phyloP scores from a whole-genome alignment of 805 yeast species.

The Yarrowia sp. region DNA sequence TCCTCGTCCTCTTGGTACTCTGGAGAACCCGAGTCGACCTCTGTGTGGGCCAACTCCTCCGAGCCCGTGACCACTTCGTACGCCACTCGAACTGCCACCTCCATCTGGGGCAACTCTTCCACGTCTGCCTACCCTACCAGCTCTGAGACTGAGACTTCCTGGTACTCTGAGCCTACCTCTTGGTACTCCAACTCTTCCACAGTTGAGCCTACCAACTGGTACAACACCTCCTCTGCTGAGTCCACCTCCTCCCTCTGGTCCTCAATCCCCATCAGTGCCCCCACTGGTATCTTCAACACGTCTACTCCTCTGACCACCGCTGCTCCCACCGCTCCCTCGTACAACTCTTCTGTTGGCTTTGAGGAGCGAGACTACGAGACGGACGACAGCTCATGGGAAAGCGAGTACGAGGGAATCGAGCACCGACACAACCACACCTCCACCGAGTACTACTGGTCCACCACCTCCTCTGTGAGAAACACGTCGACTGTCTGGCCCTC shows the following conservation, averaged over 20 bases:
- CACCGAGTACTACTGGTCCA: conserved; percentile 5
- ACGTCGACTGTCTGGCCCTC: not conserved
- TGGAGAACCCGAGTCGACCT: conserved; percentile 11
- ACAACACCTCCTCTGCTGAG: not conserved
- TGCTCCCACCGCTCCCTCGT: conserved; percentile 12
- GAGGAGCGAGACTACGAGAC: conserved; percentile 29
- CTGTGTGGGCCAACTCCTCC: not conserved
- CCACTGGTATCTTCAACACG: conserved; percentile 20
- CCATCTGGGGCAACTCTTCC: conserved; percentile 11
- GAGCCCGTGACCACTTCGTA: not conserved
- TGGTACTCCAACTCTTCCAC: not conserved
- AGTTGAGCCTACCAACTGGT: not conserved
- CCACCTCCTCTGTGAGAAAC: not conserved
- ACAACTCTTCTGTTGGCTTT: not conserved
- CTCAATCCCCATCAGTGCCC: conserved; percentile 19
- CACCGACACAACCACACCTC: conserved; percentile 1
- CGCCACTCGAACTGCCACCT: not conserved
- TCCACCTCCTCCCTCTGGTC: conserved; percentile 7
- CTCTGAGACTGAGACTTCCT: not conserved
- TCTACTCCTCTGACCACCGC: conserved; percentile 18
- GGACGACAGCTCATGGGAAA: conserved; percentile 1
- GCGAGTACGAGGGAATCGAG: not conserved
- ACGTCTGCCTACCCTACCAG: conserved; percentile 5
- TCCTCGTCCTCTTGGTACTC: conserved; percentile 7
- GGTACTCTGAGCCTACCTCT: not conserved